Evolutionary conservation across 352 stramenopile genomes (phyloP), one percentile per base, ranked within the genome.

Genomic region (Phytopythium boreale): DNA sequence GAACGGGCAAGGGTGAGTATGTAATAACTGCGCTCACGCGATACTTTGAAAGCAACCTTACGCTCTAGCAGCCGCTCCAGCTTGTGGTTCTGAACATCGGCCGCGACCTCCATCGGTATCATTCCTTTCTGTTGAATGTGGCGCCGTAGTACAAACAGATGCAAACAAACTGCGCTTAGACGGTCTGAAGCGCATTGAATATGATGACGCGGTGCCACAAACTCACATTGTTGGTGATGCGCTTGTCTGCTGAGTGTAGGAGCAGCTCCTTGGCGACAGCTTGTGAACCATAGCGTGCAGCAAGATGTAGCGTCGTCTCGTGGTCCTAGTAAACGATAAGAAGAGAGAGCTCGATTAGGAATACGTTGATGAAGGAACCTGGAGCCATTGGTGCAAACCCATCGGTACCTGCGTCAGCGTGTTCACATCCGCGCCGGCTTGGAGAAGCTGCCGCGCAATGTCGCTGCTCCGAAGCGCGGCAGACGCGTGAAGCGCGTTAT

Each of bases 401-500:
- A 2, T n/a, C 53, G 1, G 14, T 11, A 66, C 61, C 53, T 56
- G 78, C 65, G 64, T 82, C 74, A 6, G 75, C 71, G 19, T 66
- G 53, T 86, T 71, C 20, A 82, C 66, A 44, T 79, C 59, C 11
- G 79, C 77, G 2, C 79, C 79, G 9, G 79, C 79, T 31, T 84
- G 71, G 1, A 88, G 59, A 14, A 88, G 70, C 49, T 73, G 69
- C 52, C 76, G 72, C 4, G 79, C 69, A 24, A 88, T 61, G 1
- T 67, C 50, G 49, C 76, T 67, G 2, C 64, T 70, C 14, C 65
- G 62, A 4, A 85, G 68, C 41, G 71, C 70, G 12, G 74, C 65
- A 0, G 79, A 80, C 3, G 79, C 79, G 50, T 87, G 79, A 2
- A 88, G 63, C 4, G 79, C 79, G 14, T 73, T 85, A 44, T 87